A percentile compares a stretch with the other conserved stretches of the same genome.
phyloP scores from a whole-genome alignment of 306 rosid genomes.

The Ceratonia siliqua region DNA sequence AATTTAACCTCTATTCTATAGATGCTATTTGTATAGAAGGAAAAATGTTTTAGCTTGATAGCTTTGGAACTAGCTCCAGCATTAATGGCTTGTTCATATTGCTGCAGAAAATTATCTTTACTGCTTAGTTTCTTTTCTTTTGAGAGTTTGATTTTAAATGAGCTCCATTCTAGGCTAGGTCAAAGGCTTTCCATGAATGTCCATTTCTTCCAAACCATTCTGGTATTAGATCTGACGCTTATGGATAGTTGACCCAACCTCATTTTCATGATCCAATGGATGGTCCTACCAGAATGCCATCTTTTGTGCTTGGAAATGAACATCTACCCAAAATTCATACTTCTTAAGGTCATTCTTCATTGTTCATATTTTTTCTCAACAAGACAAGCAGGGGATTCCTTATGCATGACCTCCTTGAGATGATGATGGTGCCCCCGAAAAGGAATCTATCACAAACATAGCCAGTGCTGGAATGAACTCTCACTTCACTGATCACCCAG shows the following conservation, averaged over 20 bases:
- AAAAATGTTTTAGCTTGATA: neutral
- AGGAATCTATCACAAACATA: constrained; percentile 57
- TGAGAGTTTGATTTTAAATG: constrained; percentile 42
- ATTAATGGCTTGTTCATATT: constrained; percentile 6
- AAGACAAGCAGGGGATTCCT: constrained; percentile 63
- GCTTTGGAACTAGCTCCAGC: constrained; percentile 27
- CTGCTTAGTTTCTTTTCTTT: constrained; percentile 29
- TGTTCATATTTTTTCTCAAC: constrained; percentile 66
- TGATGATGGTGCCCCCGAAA: constrained; percentile 45
- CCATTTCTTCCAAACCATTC: constrained; percentile 70
- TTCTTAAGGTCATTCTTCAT: constrained; percentile 63
- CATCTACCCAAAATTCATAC: constrained; percentile 64
- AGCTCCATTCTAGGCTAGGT: constrained; percentile 60
- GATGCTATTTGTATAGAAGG: constrained; percentile 12
- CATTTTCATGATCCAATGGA: constrained; percentile 72
- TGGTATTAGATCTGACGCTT: constrained; percentile 58
- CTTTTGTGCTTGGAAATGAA: constrained; percentile 68
- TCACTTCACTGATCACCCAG: constrained; percentile 60
- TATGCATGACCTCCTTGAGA: constrained; percentile 63
- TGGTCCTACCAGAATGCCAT: constrained; percentile 67
- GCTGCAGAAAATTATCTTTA: constrained; percentile 14
- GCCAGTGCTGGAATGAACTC: constrained; percentile 49
- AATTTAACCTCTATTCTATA: neutral
- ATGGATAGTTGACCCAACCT: constrained; percentile 67
- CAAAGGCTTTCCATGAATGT: constrained; percentile 74